These are phyloP conservation scores for Aspergillus bombycis DNA, from an alignment of 2,329 filamentous ascomycete genomes.

Conservation along the genomic window DNA sequence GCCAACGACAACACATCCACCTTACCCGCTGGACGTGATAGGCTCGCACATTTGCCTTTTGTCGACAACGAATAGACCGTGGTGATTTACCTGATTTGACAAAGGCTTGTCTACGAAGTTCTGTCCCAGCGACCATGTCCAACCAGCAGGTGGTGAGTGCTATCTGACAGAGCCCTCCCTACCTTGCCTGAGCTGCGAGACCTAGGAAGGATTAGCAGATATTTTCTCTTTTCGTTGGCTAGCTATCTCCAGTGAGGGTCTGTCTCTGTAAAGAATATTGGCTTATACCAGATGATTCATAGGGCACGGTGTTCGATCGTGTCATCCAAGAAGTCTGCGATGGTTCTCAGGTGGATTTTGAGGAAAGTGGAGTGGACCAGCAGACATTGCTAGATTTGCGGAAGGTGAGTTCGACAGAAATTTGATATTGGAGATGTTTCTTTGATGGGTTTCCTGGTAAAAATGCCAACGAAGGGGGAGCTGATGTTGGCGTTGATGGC, in stretches of 20 bases:
- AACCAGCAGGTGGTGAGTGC: slow-evolving; percentile 54
- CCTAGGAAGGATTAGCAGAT: slow-evolving; percentile 14
- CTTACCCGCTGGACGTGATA: slow-evolving; percentile 10
- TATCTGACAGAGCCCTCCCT: slow-evolving; percentile 26
- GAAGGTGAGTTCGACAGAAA: slow-evolving; percentile 66
- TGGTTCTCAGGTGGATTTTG: slow-evolving; percentile 89
- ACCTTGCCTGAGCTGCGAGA: slow-evolving; percentile 19
- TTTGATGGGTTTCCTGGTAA: background rate
- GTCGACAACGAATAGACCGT: slow-evolving; percentile 7
- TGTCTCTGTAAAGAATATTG: slow-evolving; percentile 17
- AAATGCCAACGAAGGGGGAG: background rate
- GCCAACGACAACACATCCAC: slow-evolving; percentile 12
- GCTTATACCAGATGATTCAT: slow-evolving; percentile 33
- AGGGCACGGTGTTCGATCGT: slow-evolving; percentile 82
- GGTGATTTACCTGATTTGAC: slow-evolving; percentile 7
- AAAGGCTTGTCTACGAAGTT: slow-evolving; percentile 15
- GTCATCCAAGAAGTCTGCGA: slow-evolving; percentile 93
- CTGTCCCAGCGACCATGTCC: slow-evolving; percentile 42
- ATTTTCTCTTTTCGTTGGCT: slow-evolving; percentile 18
- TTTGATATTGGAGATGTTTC: background rate
- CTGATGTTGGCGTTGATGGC: slow-evolving; percentile 30
- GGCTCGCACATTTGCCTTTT: slow-evolving; percentile 7
- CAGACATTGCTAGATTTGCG: slow-evolving; percentile 83
- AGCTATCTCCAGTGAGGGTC: background rate
- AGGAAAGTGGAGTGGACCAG: slow-evolving; percentile 91